Evolutionary conservation across 78 protist species (phyloP).

Genomic region (Guillardia theta): DNA sequence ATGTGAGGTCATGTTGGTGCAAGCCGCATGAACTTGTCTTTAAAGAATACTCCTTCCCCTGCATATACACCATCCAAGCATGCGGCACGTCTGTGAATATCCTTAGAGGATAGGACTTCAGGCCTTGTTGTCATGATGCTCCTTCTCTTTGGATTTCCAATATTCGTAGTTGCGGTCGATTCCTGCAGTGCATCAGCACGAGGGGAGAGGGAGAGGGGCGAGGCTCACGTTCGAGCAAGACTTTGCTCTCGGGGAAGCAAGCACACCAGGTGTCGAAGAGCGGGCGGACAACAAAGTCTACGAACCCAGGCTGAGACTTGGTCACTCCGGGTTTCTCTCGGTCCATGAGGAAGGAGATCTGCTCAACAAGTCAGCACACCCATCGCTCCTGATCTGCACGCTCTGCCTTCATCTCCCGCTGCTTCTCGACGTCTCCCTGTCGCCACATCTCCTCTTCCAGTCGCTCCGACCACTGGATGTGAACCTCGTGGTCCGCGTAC

Average conservation of each 20-base stretch:
- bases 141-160: not conserved
- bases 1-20: too few species aligned
- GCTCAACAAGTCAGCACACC: too few species aligned
- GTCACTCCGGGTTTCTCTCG: not conserved
- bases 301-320: not conserved
- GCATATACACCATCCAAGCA: too few species aligned
- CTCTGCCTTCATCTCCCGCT: not conserved
- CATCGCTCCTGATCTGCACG: too few species aligned
- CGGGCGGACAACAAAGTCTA: not conserved
- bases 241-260: not conserved
- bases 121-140: not conserved
- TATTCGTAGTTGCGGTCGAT: not conserved
- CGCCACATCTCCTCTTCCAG: slow-evolving; percentile 31
- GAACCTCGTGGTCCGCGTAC: not conserved
- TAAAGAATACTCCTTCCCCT: too few species aligned
- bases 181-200: too few species aligned
- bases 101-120: too few species aligned
- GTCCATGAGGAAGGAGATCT: not conserved
- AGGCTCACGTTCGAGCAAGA: not conserved
- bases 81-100: too few species aligned
- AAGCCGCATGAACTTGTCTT: too few species aligned
- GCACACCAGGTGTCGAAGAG: not conserved
- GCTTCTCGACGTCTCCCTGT: not conserved
- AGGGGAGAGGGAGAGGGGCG: too few species aligned
- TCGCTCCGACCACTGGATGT: slow-evolving; percentile 8